These are phyloP conservation scores for Pseudogymnoascus sp. DNA, from an alignment of 2,329 filamentous ascomycete genomes.

Conservation along the genomic window DNA sequence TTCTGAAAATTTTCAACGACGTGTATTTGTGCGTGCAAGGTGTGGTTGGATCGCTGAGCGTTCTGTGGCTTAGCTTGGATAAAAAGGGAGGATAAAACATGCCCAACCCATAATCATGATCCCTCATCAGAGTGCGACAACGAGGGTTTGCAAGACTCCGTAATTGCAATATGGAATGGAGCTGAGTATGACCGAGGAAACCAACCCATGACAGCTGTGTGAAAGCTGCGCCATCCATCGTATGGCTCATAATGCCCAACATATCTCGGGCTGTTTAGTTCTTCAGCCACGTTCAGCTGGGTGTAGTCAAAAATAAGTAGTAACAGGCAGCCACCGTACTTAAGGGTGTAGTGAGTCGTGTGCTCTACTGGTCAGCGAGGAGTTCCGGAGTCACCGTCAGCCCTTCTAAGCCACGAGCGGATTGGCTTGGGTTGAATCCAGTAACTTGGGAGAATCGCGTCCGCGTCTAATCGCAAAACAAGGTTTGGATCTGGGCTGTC, in stretches of 20 bases:
- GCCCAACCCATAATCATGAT: conserved; percentile 3
- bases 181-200: not conserved
- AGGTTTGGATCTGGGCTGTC: not conserved
- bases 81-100: conserved; percentile 5
- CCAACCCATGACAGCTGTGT: not conserved
- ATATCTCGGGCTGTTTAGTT: not conserved
- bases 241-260: conserved; percentile 7
- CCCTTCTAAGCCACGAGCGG: conserved; percentile 1
- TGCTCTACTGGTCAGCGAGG: not conserved
- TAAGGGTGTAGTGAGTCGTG: not conserved
- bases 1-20: conserved; percentile 5
- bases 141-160: conserved; percentile 3
- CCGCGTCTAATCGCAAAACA: conserved; percentile 1
- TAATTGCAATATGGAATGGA: conserved; percentile 5
- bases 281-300: not conserved
- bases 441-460: not conserved
- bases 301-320: not conserved
- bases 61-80: conserved; percentile 3
- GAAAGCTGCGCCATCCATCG: not conserved
- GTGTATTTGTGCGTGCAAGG: not conserved
- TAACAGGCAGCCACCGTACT: conserved; percentile 2
- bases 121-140: not conserved
- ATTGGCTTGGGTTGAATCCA: not conserved
- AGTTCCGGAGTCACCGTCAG: not conserved
- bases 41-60: conserved; percentile 4